phyloP scores from a whole-genome alignment of 352 stramenopile species.

The Plasmopara muralis region DNA sequence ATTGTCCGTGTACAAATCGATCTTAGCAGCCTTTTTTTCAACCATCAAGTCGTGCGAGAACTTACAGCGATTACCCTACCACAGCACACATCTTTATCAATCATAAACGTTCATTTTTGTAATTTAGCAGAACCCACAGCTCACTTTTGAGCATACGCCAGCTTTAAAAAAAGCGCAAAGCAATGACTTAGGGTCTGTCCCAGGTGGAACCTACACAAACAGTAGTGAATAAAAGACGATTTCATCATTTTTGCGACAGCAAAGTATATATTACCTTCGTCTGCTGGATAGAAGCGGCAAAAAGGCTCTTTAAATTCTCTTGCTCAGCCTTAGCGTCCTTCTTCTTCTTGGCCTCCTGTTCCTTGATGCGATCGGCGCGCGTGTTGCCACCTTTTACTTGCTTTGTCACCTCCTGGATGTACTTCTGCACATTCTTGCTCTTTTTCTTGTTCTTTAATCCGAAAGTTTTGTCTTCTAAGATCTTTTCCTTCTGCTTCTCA shows the following conservation, averaged over 20 bases:
- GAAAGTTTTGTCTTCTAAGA: conserved; percentile 98
- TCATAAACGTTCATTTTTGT: background rate
- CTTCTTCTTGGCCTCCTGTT: conserved; percentile 69
- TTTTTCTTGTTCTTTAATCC: conserved; percentile 99
- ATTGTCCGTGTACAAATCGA: conserved; percentile 83
- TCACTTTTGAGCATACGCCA: conserved; percentile 79
- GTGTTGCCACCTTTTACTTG: conserved; percentile 81
- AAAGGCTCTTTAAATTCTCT: conserved; percentile 79
- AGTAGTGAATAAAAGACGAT: conserved; percentile 3
- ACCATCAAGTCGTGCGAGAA: conserved; percentile 87
- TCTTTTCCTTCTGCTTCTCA: conserved; percentile 90
- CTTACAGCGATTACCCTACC: conserved; percentile 79
- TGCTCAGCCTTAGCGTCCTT: conserved; percentile 79
- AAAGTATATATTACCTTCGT: conserved; percentile 43
- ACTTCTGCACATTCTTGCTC: conserved; percentile 93
- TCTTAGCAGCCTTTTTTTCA: conserved; percentile 83
- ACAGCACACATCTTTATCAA: conserved; percentile 3
- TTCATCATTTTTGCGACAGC: background rate
- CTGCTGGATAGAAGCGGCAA: conserved; percentile 82
- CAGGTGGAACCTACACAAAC: conserved; percentile 59
- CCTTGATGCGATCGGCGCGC: conserved; percentile 72
- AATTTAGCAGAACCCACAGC: background rate
- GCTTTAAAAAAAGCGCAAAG: conserved; percentile 88
- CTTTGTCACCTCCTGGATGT: conserved; percentile 87
- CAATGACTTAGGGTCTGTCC: conserved; percentile 84